phyloP scores from a whole-genome alignment of 495 filamentous ascomycete genomes.

The Bathelium albidoporum region DNA sequence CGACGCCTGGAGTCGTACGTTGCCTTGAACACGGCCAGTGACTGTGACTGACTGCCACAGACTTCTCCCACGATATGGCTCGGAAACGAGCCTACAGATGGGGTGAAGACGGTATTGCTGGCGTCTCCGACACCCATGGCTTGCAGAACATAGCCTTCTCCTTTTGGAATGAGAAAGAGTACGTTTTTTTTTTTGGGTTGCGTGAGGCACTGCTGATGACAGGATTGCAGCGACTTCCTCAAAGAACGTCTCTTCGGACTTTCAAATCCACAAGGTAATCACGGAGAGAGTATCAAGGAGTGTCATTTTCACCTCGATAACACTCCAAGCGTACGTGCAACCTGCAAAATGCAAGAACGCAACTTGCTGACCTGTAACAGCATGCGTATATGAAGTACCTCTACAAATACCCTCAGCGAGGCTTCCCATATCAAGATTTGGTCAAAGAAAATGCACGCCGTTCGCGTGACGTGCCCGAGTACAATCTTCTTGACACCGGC shows the following conservation, averaged over 20 bases:
- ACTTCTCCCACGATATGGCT: constrained; percentile 89
- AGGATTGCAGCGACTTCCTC: constrained; percentile 58
- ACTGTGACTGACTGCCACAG: constrained; percentile 31
- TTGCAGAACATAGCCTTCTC: constrained; percentile 85
- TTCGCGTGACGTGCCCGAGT: constrained; percentile 65
- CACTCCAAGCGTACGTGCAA: constrained; percentile 47
- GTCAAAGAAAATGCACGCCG: constrained; percentile 73
- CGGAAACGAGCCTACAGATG: constrained; percentile 80
- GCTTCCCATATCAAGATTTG: constrained; percentile 85
- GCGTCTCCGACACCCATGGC: constrained; percentile 85
- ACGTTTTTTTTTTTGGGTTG: constrained; percentile 34
- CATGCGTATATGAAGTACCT: constrained; percentile 99
- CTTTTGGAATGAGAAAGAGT: constrained; percentile 98
- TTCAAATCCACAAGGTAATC: constrained; percentile 91
- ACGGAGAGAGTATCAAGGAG: constrained; percentile 94
- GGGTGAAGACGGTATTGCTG: constrained; percentile 96
- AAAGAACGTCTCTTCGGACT: constrained; percentile 92
- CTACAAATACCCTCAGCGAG: constrained; percentile 90
- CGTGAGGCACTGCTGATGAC: constrained; percentile 10
- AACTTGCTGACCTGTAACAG: constrained; percentile 32
- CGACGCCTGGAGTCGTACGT: constrained; percentile 91
- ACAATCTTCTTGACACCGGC: constrained; percentile 86
- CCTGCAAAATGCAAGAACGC: constrained; percentile 33
- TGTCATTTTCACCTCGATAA: constrained; percentile 95
- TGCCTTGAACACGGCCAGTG: not conserved